Base-by-base conservation (phyloP, 2,329 filamentous ascomycete genomes). In the Neoascochyta sp. region DNA sequence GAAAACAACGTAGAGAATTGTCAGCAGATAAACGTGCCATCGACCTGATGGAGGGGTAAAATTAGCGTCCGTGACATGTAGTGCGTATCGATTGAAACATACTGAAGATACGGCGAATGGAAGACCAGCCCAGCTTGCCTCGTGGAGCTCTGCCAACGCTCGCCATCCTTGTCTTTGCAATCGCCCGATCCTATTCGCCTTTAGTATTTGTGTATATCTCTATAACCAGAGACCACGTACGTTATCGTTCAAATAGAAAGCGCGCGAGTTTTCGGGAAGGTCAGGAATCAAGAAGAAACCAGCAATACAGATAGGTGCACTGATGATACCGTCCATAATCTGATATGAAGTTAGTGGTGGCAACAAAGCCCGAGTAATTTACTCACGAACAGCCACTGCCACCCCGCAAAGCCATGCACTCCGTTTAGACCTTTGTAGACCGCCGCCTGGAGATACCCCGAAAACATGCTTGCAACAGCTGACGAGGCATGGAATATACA, bases 301-400 rank as follows among this genome's bases (percentile, higher is more conserved):
- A 24, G 31, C 37, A 25, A 47, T n/a, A 26, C 44, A 34, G 25
- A 49, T 34, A 9, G 36, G 31, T 12, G 36, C 29, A 38, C 35
- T 34, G 22, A 46, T 34, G 26, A 41, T n/a, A 11, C 45, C 36
- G 22, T 52, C 45, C 32, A 52, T 44, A 4, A 44, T 44, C 41
- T 41, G 15, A 9, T 4, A 10, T 1, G 9, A 11, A 3, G 21
- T 38, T 5, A 29, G 20, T 3, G 8, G 10, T 12, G 12, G 7
- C 3, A 8, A 9, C 18, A 8, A 2, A 7, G 4, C 7, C 18
- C 3, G n/a, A 33, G 14, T 5, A 10, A 9, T 9, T 3, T 2
- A 34, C 41, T 34, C 11, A 50, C 34, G 26, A 50, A 52, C 2
- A 52, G 28, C 48, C 48, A 52, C 18, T 48, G 45, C 48, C 48